Percentiles rank a stretch among this genome's conserved stretches.
phyloP scores from a whole-genome alignment of 2,329 filamentous ascomycete genomes.

The Calonectria pauciramosa region DNA sequence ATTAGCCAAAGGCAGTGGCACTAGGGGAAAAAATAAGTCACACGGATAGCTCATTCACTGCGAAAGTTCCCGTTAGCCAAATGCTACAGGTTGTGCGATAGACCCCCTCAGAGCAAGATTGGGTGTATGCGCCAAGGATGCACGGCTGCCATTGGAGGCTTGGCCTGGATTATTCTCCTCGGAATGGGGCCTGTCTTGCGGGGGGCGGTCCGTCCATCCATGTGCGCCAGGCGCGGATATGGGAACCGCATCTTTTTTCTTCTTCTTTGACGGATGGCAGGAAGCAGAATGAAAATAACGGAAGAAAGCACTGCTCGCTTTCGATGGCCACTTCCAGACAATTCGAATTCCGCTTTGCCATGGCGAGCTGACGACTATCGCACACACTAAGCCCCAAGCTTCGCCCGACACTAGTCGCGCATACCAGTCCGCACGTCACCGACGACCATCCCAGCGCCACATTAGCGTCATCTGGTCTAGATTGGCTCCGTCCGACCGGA shows the following conservation, averaged over 20 bases:
- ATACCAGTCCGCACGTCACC: not conserved
- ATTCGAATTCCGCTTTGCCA: not conserved
- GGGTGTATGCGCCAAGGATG: not conserved
- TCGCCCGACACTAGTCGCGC: not conserved
- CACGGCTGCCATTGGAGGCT: not conserved
- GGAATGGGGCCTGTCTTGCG: not conserved
- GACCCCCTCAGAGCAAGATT: not conserved
- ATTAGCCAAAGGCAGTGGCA: not conserved
- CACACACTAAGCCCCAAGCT: not conserved
- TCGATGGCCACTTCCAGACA: not conserved
- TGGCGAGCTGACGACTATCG: too few relatives aligned
- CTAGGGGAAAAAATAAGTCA: not conserved
- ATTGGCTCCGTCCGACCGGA: not conserved
- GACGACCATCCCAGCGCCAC: not conserved
- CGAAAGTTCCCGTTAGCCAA: not conserved
- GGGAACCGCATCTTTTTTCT: not conserved
- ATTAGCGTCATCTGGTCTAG: not conserved
- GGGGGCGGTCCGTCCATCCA: not conserved
- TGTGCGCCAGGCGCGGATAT: too few relatives aligned
- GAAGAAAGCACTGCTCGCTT: not conserved
- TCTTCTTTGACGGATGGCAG: too few relatives aligned
- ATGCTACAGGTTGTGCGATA: not conserved
- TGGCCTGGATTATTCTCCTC: not conserved
- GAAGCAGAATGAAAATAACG: not conserved
- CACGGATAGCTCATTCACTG: not conserved